These are phyloP conservation scores for Pichia deserticola DNA, from an alignment of 805 yeast genomes.

Conservation along the genomic window DNA sequence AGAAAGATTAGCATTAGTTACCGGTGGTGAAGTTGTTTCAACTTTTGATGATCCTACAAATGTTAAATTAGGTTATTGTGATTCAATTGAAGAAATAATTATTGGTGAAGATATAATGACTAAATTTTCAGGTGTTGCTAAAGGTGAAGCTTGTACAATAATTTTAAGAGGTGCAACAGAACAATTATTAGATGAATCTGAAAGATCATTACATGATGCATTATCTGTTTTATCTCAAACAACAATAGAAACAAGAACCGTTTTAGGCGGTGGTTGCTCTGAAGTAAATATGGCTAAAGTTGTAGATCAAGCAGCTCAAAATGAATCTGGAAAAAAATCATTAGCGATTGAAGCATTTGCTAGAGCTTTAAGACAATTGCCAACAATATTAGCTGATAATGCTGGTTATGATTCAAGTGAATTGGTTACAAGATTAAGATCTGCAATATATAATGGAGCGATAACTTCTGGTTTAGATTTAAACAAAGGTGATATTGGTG, in stretches of 20 bases:
- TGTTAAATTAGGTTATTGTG: slow-evolving; percentile 84
- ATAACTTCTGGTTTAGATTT: slow-evolving; percentile 88
- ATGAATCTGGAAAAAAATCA: slow-evolving; percentile 86
- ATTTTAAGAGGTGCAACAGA: slow-evolving; percentile 97
- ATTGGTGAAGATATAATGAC: slow-evolving; percentile 90
- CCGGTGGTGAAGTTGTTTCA: slow-evolving; percentile 97
- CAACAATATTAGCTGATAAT: slow-evolving; percentile 92
- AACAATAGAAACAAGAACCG: slow-evolving; percentile 84
- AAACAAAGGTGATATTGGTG: slow-evolving; percentile 76
- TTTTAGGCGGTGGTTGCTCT: slow-evolving; percentile 91
- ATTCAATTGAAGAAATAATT: slow-evolving; percentile 79
- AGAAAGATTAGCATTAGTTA: slow-evolving; percentile 90
- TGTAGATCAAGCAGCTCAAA: slow-evolving; percentile 87
- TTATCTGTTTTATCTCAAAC: slow-evolving; percentile 92
- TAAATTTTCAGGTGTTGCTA: slow-evolving; percentile 90
- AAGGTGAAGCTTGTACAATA: slow-evolving; percentile 93
- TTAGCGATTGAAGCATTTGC: slow-evolving; percentile 94
- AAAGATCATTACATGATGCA: slow-evolving; percentile 95
- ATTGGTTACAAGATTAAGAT: slow-evolving; percentile 79
- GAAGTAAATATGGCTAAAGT: slow-evolving; percentile 94
- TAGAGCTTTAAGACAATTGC: slow-evolving; percentile 87
- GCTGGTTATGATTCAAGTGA: slow-evolving; percentile 96
- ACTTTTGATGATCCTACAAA: slow-evolving; percentile 90
- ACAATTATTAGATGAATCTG: slow-evolving; percentile 96
- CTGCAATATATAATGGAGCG: slow-evolving; percentile 88